phyloP scores from a whole-genome alignment of 2,329 filamentous ascomycete genomes.

The Shiraia sp. region DNA sequence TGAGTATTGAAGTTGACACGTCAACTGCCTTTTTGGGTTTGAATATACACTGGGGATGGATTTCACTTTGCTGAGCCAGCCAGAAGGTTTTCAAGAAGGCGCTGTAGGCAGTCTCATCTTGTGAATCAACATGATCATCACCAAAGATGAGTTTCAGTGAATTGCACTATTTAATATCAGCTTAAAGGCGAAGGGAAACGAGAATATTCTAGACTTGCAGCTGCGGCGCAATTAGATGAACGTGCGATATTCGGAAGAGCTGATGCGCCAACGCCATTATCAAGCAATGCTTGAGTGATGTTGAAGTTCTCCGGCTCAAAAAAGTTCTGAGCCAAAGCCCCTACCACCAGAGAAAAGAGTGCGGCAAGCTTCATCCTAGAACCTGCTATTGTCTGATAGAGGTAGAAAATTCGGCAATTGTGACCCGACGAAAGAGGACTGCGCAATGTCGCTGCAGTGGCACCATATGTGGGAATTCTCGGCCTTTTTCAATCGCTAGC shows the following conservation, averaged over 20 bases:
- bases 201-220: conserved; percentile 15
- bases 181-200: background rate
- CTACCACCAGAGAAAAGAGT: conserved; percentile 1
- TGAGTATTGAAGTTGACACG: conserved; percentile 15
- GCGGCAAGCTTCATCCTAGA: background rate
- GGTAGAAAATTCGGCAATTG: too few relatives aligned
- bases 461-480: too few relatives aligned
- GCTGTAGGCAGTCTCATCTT: conserved; percentile 18
- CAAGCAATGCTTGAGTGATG: conserved; percentile 21
- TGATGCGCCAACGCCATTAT: conserved; percentile 20
- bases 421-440: too few relatives aligned
- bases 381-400: background rate
- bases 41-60: conserved; percentile 20
- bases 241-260: conserved; percentile 13
- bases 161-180: conserved; percentile 19
- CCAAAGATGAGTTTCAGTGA: conserved; percentile 23
- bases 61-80: conserved; percentile 17
- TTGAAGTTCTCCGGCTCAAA: conserved; percentile 22
- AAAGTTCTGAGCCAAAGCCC: conserved; percentile 1
- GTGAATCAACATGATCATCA: conserved; percentile 10
- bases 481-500: too few relatives aligned
- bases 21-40: conserved; percentile 14
- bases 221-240: conserved; percentile 15
- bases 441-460: too few relatives aligned
- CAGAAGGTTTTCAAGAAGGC: conserved; percentile 18